phyloP scores from a whole-genome alignment of 352 stramenopile species.

The Pythium dissotocum region DNA sequence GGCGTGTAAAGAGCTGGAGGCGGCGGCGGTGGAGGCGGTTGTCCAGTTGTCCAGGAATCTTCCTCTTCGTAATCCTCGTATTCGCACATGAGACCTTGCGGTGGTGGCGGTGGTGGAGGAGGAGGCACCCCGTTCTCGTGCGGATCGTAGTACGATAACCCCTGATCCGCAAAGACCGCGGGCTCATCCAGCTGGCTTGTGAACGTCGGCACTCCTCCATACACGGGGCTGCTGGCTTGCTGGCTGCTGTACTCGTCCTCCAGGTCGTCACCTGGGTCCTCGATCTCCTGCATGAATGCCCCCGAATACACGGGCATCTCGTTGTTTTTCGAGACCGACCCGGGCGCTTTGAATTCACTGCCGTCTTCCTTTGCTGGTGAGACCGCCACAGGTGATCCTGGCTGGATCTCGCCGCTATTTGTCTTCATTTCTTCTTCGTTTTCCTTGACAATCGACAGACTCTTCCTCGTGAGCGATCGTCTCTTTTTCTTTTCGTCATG shows the following conservation, averaged over 20 bases:
- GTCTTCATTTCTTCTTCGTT: neutral
- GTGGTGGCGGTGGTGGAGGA: neutral
- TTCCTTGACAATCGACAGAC: conserved; percentile 18
- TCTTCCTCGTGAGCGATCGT: conserved; percentile 23
- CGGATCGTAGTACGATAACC: conserved; percentile 60
- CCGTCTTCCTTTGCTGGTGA: conserved; percentile 6
- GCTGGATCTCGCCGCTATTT: neutral
- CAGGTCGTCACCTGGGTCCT: conserved; percentile 32
- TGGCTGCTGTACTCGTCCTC: conserved; percentile 29
- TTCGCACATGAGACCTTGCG: neutral
- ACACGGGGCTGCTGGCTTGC: neutral
- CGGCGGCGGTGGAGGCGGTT: conserved; percentile 9
- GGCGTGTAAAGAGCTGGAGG: neutral
- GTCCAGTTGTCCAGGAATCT: neutral
- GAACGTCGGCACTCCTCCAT: neutral
- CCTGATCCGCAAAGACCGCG: conserved; percentile 42
- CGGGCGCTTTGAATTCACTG: conserved; percentile 7
- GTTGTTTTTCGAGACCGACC: neutral
- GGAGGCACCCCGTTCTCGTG: neutral
- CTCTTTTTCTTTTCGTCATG: conserved; percentile 20
- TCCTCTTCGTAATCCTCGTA: conserved; percentile 8
- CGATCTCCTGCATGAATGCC: conserved; percentile 71
- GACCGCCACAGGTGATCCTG: neutral
- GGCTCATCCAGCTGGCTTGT: neutral
- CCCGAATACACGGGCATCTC: conserved; percentile 26